Percentiles rank a stretch among this genome's conserved stretches.
These are phyloP conservation scores for Sporothrix phasma DNA, from an alignment of 2,329 filamentous ascomycete genomes.

Conservation along the genomic window DNA sequence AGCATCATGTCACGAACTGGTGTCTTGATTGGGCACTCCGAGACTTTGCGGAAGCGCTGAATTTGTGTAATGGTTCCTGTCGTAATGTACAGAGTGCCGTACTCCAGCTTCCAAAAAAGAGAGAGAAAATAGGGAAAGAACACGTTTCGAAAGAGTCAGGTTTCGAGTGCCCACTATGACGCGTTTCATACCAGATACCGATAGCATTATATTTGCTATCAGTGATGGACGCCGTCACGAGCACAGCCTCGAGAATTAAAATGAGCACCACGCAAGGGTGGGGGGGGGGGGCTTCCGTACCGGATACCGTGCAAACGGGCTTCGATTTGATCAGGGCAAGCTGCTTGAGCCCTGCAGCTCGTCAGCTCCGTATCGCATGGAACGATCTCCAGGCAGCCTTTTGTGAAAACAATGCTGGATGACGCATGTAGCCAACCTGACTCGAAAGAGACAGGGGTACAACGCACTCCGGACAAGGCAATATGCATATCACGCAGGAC, in stretches of 20 bases:
- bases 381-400: constrained; percentile 3
- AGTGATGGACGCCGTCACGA: background rate
- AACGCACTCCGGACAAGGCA: background rate
- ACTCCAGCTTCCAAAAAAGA: no score
- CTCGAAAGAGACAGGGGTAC: no score
- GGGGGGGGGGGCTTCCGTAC: no score
- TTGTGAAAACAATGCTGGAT: background rate
- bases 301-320: background rate
- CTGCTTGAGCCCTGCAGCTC: background rate
- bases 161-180: background rate
- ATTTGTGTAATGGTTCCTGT: no score
- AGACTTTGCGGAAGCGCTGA: no score
- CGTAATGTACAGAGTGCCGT: no score
- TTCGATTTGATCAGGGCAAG: no score
- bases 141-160: no score
- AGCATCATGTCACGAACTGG: background rate
- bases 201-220: background rate
- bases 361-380: background rate
- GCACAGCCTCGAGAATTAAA: background rate
- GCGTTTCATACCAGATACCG: background rate
- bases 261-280: background rate
- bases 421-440: background rate
- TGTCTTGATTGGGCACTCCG: no score
- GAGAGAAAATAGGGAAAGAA: no score
- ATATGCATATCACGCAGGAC: no score